These are phyloP conservation scores for Acarospora socialis DNA, from an alignment of 2,329 filamentous ascomycete genomes.

Conservation along the genomic window DNA sequence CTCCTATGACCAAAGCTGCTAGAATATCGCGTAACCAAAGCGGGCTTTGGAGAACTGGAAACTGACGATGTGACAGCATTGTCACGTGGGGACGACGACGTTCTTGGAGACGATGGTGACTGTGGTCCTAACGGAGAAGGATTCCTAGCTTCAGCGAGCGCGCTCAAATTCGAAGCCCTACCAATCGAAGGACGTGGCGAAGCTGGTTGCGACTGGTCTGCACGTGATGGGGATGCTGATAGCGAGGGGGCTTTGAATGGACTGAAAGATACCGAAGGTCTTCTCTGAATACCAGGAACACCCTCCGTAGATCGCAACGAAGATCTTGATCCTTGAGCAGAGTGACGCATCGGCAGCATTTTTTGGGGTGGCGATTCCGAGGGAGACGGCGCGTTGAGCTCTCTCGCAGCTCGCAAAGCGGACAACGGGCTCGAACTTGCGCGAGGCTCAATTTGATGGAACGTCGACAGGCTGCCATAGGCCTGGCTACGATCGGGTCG, in stretches of 20 bases:
- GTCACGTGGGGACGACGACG: slow-evolving; percentile 43
- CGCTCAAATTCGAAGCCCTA: slow-evolving; percentile 20
- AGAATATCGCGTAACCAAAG: slow-evolving; percentile 69
- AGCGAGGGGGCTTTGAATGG: slow-evolving; percentile 93
- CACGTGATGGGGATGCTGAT: slow-evolving; percentile 65
- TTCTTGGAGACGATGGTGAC: slow-evolving; percentile 24
- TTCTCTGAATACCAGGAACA: slow-evolving; percentile 39
- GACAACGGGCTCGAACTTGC: slow-evolving; percentile 77
- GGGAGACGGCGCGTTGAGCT: slow-evolving; percentile 35
- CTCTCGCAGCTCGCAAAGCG: slow-evolving; percentile 57
- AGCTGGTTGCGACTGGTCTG: slow-evolving; percentile 33
- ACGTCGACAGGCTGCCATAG: slow-evolving; percentile 82
- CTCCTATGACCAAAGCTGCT: slow-evolving; percentile 87
- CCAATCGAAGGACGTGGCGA: slow-evolving; percentile 35
- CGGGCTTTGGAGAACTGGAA: slow-evolving; percentile 64
- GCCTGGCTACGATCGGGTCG: slow-evolving; percentile 56
- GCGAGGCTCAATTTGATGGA: slow-evolving; percentile 60
- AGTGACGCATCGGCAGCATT: slow-evolving; percentile 31
- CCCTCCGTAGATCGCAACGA: slow-evolving; percentile 37
- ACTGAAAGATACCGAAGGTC: slow-evolving; percentile 78
- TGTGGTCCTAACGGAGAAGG: slow-evolving; percentile 26
- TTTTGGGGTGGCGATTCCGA: slow-evolving; percentile 37
- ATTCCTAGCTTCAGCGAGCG: slow-evolving; percentile 25
- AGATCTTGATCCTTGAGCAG: slow-evolving; percentile 34
- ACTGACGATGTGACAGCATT: slow-evolving; percentile 49